Evolutionary conservation across 2,329 filamentous ascomycete genomes (phyloP), one percentile per base, ranked within the genome.

Genomic region (Herpotrichia juniperi): DNA sequence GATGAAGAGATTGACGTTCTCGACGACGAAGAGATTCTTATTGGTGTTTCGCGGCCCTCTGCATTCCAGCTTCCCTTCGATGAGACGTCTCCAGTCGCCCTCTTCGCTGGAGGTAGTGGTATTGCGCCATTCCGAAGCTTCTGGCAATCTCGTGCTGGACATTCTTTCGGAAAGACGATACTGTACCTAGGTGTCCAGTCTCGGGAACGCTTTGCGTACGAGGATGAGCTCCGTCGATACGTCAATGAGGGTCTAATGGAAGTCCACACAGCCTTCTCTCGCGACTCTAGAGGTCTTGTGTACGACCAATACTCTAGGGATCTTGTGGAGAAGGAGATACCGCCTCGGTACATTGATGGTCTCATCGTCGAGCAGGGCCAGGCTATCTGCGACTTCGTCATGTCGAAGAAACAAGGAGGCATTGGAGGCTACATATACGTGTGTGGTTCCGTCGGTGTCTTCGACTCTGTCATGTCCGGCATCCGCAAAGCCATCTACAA

Each of bases 371-470:
- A 83, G 53, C 79, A 83, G 57, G 79, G 79, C 0, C 74, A 75
- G 0, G 76, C 73, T 0, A 75, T 84, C 7, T 82, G 80, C 25
- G 81, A 83, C 46, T 70, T 83, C 14, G 79, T 83, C 47, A 83
- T 83, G 80, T 81, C 78, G 0, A 84, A 83, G 68, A 81, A 81
- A 44, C 79, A 81, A 30, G 81, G 81, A 4, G 80, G 80, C 1
- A 63, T 78, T 1, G 77, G 77, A n/a, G 77, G 76, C 34, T 50
- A 50, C 35, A 46, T 82, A 2, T 81, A 80, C 52, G 74, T 81
- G 12, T 81, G 79, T 57, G 79, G 79, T 3, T 81, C 78, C 0
- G 73, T 80, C 4, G 72, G 77, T 2, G 78, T 76, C 12, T 84
- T 75, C 57, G 81, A 84, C 58, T 81, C 81, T 0, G 80, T 84